Percentiles rank a stretch among this genome's conserved stretches.
These are phyloP conservation scores for Boletus rufocinnamomeus DNA, from an alignment of 768 basidiomycete species.

Conservation along the genomic window DNA sequence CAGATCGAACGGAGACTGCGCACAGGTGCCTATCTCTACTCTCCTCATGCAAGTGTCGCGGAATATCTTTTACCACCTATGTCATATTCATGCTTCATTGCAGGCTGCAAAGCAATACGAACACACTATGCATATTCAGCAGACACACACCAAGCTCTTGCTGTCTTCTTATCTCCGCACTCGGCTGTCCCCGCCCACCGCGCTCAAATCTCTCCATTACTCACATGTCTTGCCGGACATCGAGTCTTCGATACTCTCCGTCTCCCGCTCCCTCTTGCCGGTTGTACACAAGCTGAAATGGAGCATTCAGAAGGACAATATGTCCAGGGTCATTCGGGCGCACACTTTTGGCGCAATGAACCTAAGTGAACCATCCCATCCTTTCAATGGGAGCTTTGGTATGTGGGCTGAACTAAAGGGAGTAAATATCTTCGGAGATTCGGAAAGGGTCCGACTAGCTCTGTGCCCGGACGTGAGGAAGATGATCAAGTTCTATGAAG, in stretches of 20 bases:
- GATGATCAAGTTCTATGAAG: conserved; percentile 62
- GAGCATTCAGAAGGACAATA: conserved; percentile 62
- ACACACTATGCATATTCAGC: conserved; percentile 52
- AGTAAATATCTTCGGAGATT: conserved; percentile 52
- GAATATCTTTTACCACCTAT: not conserved
- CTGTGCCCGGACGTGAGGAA: conserved; percentile 65
- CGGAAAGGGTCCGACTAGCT: conserved; percentile 66
- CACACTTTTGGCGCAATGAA: conserved; percentile 35
- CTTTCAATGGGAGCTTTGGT: conserved; percentile 41
- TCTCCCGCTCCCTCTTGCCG: conserved; percentile 65
- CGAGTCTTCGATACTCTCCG: conserved; percentile 54
- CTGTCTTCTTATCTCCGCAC: conserved; percentile 56
- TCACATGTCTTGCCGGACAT: conserved; percentile 63
- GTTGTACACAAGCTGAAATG: conserved; percentile 69
- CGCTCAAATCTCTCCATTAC: conserved; percentile 48
- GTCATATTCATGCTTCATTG: conserved; percentile 10
- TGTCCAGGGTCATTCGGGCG: conserved; percentile 58
- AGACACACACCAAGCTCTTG: conserved; percentile 51
- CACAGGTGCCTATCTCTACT: conserved; percentile 64
- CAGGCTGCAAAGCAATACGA: conserved; percentile 74
- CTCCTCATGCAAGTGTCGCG: conserved; percentile 47
- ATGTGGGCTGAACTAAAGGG: conserved; percentile 62
- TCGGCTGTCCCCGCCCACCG: conserved; percentile 40
- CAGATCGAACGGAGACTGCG: conserved; percentile 68
- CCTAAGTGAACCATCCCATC: conserved; percentile 15